Evolutionary conservation across 305 asterid species (phyloP).

Genomic region (Solanum aculeatissimum): DNA sequence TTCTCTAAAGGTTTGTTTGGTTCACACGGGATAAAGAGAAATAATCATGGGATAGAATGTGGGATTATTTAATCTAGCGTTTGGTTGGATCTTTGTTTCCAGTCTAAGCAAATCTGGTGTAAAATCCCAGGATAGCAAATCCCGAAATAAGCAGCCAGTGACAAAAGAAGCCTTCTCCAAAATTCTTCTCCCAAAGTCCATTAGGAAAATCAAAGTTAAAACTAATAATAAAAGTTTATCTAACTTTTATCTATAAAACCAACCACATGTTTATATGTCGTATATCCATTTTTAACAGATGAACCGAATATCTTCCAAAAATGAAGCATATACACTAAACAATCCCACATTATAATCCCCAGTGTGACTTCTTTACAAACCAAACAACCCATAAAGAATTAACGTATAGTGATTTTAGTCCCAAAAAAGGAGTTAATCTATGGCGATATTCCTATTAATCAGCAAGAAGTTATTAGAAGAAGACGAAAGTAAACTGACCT

Average conservation of each 20-base stretch:
- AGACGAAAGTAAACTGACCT: conserved; percentile 41
- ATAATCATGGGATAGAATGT: not conserved
- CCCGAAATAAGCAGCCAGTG: not conserved
- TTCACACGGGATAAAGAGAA: not conserved
- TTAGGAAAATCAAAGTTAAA: not conserved
- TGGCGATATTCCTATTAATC: not conserved
- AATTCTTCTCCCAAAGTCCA: not conserved
- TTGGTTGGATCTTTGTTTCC: not conserved
- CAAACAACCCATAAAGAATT: not conserved
- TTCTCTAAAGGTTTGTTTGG: not conserved
- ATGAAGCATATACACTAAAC: not conserved
- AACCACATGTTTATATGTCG: not conserved
- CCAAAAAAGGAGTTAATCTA: not conserved
- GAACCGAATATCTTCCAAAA: not conserved
- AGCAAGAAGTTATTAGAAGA: not conserved
- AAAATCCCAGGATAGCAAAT: not conserved
- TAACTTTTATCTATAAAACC: not conserved
- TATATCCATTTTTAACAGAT: not conserved
- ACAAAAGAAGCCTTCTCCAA: not conserved
- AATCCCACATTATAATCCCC: not conserved
- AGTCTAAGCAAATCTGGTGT: not conserved
- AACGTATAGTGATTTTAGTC: not conserved
- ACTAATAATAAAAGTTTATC: not conserved
- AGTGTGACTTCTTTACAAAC: not conserved
- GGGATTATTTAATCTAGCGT: not conserved